Base-by-base conservation (phyloP, 2,329 filamentous ascomycete species). In the Xylaria sp. region DNA sequence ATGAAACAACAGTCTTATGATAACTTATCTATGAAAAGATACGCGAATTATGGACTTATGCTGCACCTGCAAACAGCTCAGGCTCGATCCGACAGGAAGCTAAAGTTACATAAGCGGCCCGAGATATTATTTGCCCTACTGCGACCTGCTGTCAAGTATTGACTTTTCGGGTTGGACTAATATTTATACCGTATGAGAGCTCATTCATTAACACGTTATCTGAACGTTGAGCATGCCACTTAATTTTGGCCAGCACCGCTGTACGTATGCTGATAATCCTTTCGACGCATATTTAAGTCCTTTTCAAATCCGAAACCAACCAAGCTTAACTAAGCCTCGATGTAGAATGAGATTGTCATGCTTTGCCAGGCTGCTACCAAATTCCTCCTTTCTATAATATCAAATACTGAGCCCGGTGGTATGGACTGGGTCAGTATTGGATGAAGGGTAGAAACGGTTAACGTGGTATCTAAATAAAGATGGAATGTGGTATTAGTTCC, bases 361-460 rank as follows among this genome's bases (percentile, higher is more conserved):
- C 15, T 55, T 32, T n/a, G 13, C 8, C 46, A n/a, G 6, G 4
- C 15, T 48, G n/a, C 25, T 20, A 20, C 9, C 28, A 7, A 57
- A 44, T 48, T 32, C 13, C 20, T 44, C 54, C 25, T 48, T 58
- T 28, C 34, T 58, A 39, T 32, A 46, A 58, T 58, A 44, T 46
- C 56, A 46, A 58, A 46, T 58, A 46, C 34, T 55, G 46, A 59
- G 55, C 58, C 60, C 55, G 55, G 60, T 55, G 10, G 54, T 55
- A 59, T 68, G 60, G 65, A n/a, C 8, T 34, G 28, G 32, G 9
- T 18, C 25, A 34, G 28, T 48, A n/a, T 66, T 56, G n/a, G 51
- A 54, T 66, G 52, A 55, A n/a, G 39, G 46, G 32, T 51, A 39
- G 34, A 60, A 48, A 48, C 20, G 32, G 51, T 50, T 39, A 55